phyloP scores from a whole-genome alignment of 2,329 filamentous ascomycete species.

The Sphaerulina musiva region DNA sequence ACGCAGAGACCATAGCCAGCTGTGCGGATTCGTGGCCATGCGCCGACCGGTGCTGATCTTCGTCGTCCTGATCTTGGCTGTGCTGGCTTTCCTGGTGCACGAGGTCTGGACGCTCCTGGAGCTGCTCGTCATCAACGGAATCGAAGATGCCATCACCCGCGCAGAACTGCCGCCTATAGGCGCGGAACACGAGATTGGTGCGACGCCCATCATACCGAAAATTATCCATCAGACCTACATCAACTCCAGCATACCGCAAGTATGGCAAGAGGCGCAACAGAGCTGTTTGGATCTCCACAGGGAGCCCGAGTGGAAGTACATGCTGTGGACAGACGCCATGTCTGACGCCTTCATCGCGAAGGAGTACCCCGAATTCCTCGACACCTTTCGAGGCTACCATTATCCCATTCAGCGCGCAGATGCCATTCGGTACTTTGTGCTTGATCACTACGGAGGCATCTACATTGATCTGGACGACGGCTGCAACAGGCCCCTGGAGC shows the following conservation, averaged over 20 bases:
- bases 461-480: conserved; percentile 74
- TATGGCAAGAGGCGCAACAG: conserved; percentile 60
- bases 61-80: conserved; percentile 56
- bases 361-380: conserved; percentile 65
- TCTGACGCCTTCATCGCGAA: conserved; percentile 64
- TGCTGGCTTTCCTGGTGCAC: conserved; percentile 59
- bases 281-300: conserved; percentile 59
- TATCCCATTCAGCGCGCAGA: conserved; percentile 74
- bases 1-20: not conserved
- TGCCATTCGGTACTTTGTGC: conserved; percentile 68
- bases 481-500: conserved; percentile 60
- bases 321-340: conserved; percentile 71
- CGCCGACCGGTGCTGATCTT: conserved; percentile 56
- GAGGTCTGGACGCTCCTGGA: conserved; percentile 65
- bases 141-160: conserved; percentile 59
- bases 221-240: conserved; percentile 74
- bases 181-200: conserved; percentile 39
- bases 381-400: conserved; percentile 66
- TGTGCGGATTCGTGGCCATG: conserved; percentile 41
- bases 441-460: conserved; percentile 69
- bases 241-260: conserved; percentile 60
- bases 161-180: conserved; percentile 61
- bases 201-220: conserved; percentile 62
- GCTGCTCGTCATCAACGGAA: conserved; percentile 61
- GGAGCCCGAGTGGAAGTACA: conserved; percentile 61